Evolutionary conservation across 495 filamentous ascomycete species (phyloP).

Genomic region (Saxophila tyrrhenica): DNA sequence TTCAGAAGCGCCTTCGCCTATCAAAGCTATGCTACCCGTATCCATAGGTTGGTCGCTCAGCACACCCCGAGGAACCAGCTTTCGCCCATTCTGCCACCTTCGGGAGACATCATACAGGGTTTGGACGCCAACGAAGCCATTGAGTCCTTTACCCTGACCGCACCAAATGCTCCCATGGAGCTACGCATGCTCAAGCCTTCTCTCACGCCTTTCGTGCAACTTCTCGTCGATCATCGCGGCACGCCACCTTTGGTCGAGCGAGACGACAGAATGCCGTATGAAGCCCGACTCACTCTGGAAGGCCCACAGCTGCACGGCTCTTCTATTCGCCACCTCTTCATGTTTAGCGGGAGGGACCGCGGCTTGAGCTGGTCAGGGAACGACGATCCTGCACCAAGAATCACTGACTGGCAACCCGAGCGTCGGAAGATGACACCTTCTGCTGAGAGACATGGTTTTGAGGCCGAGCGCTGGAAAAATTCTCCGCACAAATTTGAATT

Average conservation of each 20-base stretch:
- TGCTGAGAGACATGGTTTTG: not conserved
- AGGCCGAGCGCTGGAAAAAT: too few relatives aligned
- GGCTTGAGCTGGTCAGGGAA: conserved; percentile 22
- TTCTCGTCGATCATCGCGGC: conserved; percentile 20
- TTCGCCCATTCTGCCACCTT: conserved; percentile 25
- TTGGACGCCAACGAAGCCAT: conserved; percentile 36
- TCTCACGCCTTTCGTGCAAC: conserved; percentile 16
- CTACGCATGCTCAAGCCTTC: conserved; percentile 24
- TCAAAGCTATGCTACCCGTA: conserved; percentile 33
- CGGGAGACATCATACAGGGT: conserved; percentile 30
- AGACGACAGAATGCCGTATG: conserved; percentile 11
- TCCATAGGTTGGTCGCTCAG: conserved; percentile 35
- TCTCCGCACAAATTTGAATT: too few relatives aligned
- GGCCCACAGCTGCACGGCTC: conserved; percentile 16
- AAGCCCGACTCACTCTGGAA: conserved; percentile 25
- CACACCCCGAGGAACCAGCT: conserved; percentile 24
- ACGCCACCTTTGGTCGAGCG: conserved; percentile 17
- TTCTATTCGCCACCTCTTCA: conserved; percentile 16
- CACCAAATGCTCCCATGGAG: conserved; percentile 30
- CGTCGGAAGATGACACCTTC: not conserved
- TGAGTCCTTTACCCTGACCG: conserved; percentile 41
- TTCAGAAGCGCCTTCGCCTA: conserved; percentile 44
- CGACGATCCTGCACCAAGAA: conserved; percentile 6
- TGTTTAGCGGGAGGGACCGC: conserved; percentile 11
- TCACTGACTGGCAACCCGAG: conserved; percentile 10